Evolutionary conservation across 495 filamentous ascomycete genomes (phyloP).

Genomic region (Talaromyces thailandensis): DNA sequence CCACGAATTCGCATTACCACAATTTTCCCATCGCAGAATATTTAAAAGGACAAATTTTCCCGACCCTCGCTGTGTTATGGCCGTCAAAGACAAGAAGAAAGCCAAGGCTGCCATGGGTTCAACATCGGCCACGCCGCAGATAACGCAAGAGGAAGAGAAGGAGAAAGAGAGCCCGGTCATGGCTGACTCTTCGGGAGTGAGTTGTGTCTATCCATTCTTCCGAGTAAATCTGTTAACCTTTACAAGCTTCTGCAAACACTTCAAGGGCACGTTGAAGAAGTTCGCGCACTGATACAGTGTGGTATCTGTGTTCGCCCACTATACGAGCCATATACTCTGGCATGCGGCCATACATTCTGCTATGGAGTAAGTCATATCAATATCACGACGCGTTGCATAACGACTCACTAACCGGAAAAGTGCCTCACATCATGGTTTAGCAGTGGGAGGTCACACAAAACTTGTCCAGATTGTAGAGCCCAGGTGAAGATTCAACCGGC

Average conservation of each 20-base stretch:
- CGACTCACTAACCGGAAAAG: slow-evolving; percentile 25
- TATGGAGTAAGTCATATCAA: slow-evolving; percentile 43
- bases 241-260: slow-evolving; percentile 35
- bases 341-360: slow-evolving; percentile 69
- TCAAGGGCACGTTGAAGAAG: slow-evolving; percentile 41
- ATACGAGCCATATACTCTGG: slow-evolving; percentile 64
- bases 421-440: slow-evolving; percentile 61
- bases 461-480: slow-evolving; percentile 63
- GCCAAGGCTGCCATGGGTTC: slow-evolving; percentile 1
- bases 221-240: not conserved
- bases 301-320: slow-evolving; percentile 61
- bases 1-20: not conserved
- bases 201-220: not conserved
- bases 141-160: not conserved
- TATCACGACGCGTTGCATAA: not conserved
- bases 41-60: not conserved
- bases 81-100: not conserved
- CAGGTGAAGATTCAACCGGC: slow-evolving; percentile 51
- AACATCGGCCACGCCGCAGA: not conserved
- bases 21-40: not conserved
- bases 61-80: not conserved
- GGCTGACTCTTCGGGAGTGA: slow-evolving; percentile 3
- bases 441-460: slow-evolving; percentile 50
- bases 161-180: not conserved
- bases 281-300: slow-evolving; percentile 47